A percentile compares a stretch with the other conserved stretches of the same genome.
Evolutionary conservation across 768 basidiomycete species (phyloP).

Genomic region (Agaricus sinodeliciosus): DNA sequence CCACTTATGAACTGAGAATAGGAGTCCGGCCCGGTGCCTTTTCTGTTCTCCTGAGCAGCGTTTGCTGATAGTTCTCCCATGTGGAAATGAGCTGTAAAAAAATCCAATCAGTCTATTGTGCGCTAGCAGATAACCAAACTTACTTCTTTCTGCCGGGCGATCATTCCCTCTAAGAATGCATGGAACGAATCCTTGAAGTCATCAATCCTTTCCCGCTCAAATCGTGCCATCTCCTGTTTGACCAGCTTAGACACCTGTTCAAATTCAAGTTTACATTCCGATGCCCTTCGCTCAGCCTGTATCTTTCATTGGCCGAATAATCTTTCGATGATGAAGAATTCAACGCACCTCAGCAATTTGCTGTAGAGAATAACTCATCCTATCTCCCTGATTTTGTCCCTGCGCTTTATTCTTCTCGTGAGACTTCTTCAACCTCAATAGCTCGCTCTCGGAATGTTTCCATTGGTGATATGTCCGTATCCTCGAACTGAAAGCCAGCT

Average conservation of each 20-base stretch:
- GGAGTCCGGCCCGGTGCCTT: not conserved
- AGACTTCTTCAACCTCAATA: constrained; percentile 60
- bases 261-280: constrained; percentile 84
- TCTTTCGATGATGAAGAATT: no score
- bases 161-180: constrained; percentile 83
- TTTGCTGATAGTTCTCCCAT: constrained; percentile 82
- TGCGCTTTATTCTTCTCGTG: constrained; percentile 82
- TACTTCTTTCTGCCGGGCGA: constrained; percentile 76
- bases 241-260: constrained; percentile 83
- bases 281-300: constrained; percentile 78
- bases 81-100: constrained; percentile 52
- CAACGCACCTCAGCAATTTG: constrained; percentile 72
- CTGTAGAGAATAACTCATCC: constrained; percentile 64
- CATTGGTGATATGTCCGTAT: constrained; percentile 76
- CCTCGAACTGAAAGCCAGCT: constrained; percentile 87
- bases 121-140: constrained; percentile 13
- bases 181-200: constrained; percentile 88
- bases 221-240: constrained; percentile 84
- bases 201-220: constrained; percentile 89
- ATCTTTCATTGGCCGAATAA: not conserved
- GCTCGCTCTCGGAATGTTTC: constrained; percentile 75
- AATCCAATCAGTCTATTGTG: not conserved
- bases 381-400: constrained; percentile 65
- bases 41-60: constrained; percentile 48
- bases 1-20: not conserved